Conservation (phyloP, 2,329 filamentous ascomycete species). For the Apiospora kogelbergensis region DNA sequence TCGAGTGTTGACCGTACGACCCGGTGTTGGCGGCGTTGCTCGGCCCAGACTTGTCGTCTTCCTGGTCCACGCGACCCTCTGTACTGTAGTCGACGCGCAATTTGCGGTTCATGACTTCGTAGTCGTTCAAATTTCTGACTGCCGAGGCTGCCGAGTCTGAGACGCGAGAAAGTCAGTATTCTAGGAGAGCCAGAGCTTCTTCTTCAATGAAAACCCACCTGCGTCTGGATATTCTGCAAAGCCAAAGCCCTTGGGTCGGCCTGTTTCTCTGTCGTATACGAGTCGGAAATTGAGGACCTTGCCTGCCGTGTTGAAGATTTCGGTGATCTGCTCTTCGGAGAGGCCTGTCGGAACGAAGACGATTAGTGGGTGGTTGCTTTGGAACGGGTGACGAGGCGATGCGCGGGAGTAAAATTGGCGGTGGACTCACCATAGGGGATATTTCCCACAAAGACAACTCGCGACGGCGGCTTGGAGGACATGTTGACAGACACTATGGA, state of each 20-base stretch:
- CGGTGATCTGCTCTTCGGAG: slow-evolving; percentile 92
- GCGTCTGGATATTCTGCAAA: slow-evolving; percentile 95
- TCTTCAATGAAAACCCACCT: slow-evolving; percentile 51
- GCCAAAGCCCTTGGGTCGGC: slow-evolving; percentile 92
- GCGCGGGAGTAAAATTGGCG: background rate
- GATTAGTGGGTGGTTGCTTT: slow-evolving; percentile 11
- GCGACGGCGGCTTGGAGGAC: slow-evolving; percentile 73
- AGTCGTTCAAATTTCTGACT: slow-evolving; percentile 92
- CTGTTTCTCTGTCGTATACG: slow-evolving; percentile 94
- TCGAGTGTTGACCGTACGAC: slow-evolving; percentile 15
- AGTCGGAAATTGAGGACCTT: slow-evolving; percentile 90
- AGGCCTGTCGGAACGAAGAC: slow-evolving; percentile 59
- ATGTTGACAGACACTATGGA: slow-evolving; percentile 42
- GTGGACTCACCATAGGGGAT: slow-evolving; percentile 69
- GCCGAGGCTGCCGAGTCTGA: slow-evolving; percentile 82
- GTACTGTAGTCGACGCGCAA: slow-evolving; percentile 95
- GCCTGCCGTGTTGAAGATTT: slow-evolving; percentile 88
- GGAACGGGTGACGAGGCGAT: slow-evolving; percentile 1
- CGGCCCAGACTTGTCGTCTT: slow-evolving; percentile 39
- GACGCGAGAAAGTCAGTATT: background rate
- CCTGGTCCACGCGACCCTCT: slow-evolving; percentile 74
- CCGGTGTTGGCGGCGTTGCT: slow-evolving; percentile 20
- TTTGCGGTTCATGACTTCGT: slow-evolving; percentile 92
- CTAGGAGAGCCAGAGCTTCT: background rate
- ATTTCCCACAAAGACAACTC: slow-evolving; percentile 83